Conservation (phyloP, 495 filamentous ascomycete species). For the Penicillium goetzii region DNA sequence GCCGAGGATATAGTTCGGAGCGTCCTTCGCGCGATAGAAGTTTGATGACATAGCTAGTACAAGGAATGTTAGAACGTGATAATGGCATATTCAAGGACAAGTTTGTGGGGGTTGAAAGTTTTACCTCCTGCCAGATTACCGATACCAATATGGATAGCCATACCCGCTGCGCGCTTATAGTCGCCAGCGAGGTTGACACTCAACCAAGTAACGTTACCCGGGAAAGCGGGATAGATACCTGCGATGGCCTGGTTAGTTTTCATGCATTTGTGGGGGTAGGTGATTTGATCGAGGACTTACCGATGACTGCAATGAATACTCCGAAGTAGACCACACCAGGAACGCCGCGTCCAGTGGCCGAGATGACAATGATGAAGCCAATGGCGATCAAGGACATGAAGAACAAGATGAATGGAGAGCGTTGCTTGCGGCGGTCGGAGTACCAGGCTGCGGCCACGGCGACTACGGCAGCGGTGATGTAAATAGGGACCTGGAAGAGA, state of each 20-base stretch:
- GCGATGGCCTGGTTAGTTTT: background rate
- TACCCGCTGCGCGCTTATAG: constrained; percentile 71
- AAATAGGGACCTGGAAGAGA: constrained; percentile 56
- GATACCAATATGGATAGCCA: constrained; percentile 75
- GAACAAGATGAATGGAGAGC: constrained; percentile 66
- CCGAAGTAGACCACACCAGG: constrained; percentile 73
- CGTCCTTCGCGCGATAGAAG: constrained; percentile 70
- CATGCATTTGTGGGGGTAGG: background rate
- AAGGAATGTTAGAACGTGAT: constrained; percentile 10
- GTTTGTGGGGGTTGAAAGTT: background rate
- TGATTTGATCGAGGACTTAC: constrained; percentile 58
- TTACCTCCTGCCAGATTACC: constrained; percentile 69
- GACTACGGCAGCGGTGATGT: constrained; percentile 62
- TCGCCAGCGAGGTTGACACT: constrained; percentile 71
- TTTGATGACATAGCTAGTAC: constrained; percentile 68
- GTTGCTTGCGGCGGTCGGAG: constrained; percentile 62
- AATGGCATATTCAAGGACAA: background rate
- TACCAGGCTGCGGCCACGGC: constrained; percentile 60
- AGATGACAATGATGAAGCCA: constrained; percentile 66
- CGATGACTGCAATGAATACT: constrained; percentile 71
- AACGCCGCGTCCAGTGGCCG: constrained; percentile 43
- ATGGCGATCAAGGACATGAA: constrained; percentile 62
- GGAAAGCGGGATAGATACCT: constrained; percentile 52
- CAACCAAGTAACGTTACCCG: constrained; percentile 73
- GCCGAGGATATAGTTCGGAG: constrained; percentile 67